Percentiles rank a stretch among this genome's conserved stretches.
These are phyloP conservation scores for Cairneyella variabilis DNA, from an alignment of 495 filamentous ascomycete species.

Conservation along the genomic window DNA sequence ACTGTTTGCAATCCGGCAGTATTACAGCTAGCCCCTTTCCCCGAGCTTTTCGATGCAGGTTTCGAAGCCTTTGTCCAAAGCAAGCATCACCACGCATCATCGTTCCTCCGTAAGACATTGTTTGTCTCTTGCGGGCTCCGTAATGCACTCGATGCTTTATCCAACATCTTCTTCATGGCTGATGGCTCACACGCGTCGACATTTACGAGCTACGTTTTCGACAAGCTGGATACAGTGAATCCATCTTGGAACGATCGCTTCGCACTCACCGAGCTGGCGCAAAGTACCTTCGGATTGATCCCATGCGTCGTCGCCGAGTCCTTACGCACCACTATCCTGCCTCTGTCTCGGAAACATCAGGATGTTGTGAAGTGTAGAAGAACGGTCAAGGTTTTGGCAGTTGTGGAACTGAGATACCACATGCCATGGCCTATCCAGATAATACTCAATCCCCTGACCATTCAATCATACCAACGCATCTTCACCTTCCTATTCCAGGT, in stretches of 20 bases:
- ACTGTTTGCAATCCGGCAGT: constrained; percentile 43
- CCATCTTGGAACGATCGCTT: constrained; percentile 78
- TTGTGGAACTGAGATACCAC: constrained; percentile 55
- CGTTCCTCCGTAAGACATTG: constrained; percentile 59
- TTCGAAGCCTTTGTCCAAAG: constrained; percentile 70
- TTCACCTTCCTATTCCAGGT: constrained; percentile 77
- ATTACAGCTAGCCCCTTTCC: constrained; percentile 61
- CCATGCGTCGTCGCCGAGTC: constrained; percentile 52
- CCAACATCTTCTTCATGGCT: constrained; percentile 66
- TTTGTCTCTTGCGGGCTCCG: constrained; percentile 67
- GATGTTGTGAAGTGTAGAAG: constrained; percentile 34
- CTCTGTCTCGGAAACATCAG: constrained; percentile 42
- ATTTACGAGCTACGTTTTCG: constrained; percentile 69
- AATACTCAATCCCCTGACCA: constrained; percentile 59
- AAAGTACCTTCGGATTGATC: constrained; percentile 56
- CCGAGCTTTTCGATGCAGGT: constrained; percentile 63
- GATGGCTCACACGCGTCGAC: constrained; percentile 60
- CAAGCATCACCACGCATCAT: constrained; percentile 64
- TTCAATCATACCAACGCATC: constrained; percentile 61
- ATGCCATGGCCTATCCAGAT: constrained; percentile 87
- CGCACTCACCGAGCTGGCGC: constrained; percentile 73
- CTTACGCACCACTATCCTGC: constrained; percentile 48
- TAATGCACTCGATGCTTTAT: constrained; percentile 60
- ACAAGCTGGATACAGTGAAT: constrained; percentile 65
- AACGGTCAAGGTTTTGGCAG: constrained; percentile 46